Evolutionary conservation across 1,284 basidiomycete genomes (phyloP).

Genomic region (Cryptococcus wingfieldii): DNA sequence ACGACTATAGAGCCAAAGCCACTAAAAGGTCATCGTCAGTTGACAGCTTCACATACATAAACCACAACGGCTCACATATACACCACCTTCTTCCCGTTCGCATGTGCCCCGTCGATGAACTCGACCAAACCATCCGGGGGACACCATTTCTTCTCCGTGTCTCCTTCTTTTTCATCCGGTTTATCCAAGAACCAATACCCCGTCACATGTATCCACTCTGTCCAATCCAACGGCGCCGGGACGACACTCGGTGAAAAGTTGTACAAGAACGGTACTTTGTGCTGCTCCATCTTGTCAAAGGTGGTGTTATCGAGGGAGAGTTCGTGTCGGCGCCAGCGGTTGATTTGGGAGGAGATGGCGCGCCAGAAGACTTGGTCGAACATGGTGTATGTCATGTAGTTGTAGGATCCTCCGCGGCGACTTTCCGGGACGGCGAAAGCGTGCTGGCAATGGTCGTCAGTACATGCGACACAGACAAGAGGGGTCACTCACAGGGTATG

Average conservation of each 20-base stretch:
- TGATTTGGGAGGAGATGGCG: slow-evolving; percentile 87
- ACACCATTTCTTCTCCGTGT: slow-evolving; percentile 70
- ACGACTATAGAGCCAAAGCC: slow-evolving; percentile 99
- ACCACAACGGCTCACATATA: slow-evolving; percentile 60
- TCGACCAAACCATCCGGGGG: slow-evolving; percentile 72
- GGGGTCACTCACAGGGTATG: slow-evolving; percentile 61
- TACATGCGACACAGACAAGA: neutral
- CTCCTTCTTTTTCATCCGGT: slow-evolving; percentile 60
- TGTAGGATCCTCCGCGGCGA: slow-evolving; percentile 92
- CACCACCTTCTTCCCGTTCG: slow-evolving; percentile 77
- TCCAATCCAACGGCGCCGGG: slow-evolving; percentile 91
- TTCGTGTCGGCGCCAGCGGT: slow-evolving; percentile 79
- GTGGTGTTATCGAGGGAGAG: slow-evolving; percentile 75
- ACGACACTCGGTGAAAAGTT: slow-evolving; percentile 89
- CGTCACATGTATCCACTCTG: slow-evolving; percentile 94
- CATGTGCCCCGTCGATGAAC: slow-evolving; percentile 76
- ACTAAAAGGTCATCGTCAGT: slow-evolving; percentile 19
- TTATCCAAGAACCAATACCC: slow-evolving; percentile 95
- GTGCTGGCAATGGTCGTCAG: slow-evolving; percentile 51
- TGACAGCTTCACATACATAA: neutral
- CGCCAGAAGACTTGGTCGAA: slow-evolving; percentile 99
- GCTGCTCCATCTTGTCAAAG: slow-evolving; percentile 88
- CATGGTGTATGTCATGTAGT: slow-evolving; percentile 74
- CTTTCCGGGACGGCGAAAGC: slow-evolving; percentile 94
- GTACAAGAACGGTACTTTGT: slow-evolving; percentile 93